Evolutionary conservation across 139 green algal species (phyloP).

Genomic region (Limnomonas spitsbergensis): DNA sequence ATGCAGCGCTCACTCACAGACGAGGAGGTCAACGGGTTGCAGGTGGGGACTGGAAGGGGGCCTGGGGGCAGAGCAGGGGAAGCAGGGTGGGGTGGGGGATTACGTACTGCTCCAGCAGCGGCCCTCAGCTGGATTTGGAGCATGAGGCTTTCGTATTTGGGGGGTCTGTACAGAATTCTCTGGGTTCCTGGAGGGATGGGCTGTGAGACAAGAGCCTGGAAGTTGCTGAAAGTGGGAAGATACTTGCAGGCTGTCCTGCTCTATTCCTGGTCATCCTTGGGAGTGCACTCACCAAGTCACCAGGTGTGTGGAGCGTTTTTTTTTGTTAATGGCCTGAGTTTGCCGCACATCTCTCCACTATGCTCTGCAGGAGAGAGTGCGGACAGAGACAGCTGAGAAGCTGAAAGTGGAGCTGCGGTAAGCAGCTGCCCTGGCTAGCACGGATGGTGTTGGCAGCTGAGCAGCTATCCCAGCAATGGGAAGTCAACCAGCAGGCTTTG

Average conservation of each 20-base stretch:
- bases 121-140: background rate
- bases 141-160: too few relatives aligned
- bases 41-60: conserved; percentile 48
- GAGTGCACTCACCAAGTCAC: background rate
- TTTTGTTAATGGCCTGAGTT: background rate
- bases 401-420: conserved; percentile 74
- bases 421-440: conserved; percentile 5
- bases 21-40: conserved; percentile 93
- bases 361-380: conserved; percentile 78
- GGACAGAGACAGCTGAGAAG: conserved; percentile 46
- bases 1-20: conserved; percentile 94
- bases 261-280: background rate
- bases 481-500: too few relatives aligned
- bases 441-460: too few relatives aligned
- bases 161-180: too few relatives aligned
- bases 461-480: too few relatives aligned
- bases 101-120: too few relatives aligned
- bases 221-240: background rate
- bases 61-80: background rate
- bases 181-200: too few relatives aligned
- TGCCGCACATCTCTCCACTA: background rate
- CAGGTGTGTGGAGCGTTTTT: background rate
- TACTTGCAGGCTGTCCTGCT: background rate
- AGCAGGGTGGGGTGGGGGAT: too few relatives aligned
- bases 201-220: too few relatives aligned